A percentile compares a stretch with the other conserved stretches of the same genome.
These are phyloP conservation scores for Fistulinella cinereoalba DNA, from an alignment of 1,284 basidiomycete genomes.

Conservation along the genomic window DNA sequence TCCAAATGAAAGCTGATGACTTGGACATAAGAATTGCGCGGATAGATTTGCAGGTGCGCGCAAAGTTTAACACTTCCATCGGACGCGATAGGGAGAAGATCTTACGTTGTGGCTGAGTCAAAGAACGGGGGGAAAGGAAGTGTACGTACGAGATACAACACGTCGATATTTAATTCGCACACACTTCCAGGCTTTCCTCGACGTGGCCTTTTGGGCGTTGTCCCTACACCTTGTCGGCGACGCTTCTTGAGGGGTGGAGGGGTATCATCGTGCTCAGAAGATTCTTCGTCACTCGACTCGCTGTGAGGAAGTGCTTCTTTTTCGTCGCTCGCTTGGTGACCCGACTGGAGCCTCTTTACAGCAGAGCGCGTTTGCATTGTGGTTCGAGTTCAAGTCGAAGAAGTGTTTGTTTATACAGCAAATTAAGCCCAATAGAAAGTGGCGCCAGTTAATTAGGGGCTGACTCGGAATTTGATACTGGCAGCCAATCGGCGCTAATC, in stretches of 20 bases:
- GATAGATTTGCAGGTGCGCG: slow-evolving; percentile 17
- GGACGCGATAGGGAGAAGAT: slow-evolving; percentile 1
- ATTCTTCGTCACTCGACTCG: no score
- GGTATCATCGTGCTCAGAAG: neutral
- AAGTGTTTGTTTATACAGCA: no score
- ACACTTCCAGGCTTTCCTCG: neutral
- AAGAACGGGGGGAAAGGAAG: neutral
- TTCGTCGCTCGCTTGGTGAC: neutral
- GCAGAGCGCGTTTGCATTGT: slow-evolving; percentile 1
- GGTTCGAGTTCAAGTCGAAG: neutral
- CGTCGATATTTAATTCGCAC: slow-evolving; percentile 6
- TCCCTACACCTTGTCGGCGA: no score
- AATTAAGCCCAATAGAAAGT: no score
- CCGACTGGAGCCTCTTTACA: neutral
- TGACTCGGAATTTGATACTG: no score
- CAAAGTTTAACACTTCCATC: slow-evolving; percentile 16
- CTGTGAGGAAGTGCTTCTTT: neutral
- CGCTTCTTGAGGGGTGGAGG: neutral
- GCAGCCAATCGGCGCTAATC: no score
- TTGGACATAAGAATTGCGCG: slow-evolving; percentile 13
- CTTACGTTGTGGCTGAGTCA: neutral
- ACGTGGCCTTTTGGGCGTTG: neutral
- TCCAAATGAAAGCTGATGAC: slow-evolving; percentile 18
- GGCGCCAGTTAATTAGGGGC: no score
- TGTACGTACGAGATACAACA: slow-evolving; percentile 4